phyloP scores from a whole-genome alignment of 257 asterid species.

The Echium plantagineum region DNA sequence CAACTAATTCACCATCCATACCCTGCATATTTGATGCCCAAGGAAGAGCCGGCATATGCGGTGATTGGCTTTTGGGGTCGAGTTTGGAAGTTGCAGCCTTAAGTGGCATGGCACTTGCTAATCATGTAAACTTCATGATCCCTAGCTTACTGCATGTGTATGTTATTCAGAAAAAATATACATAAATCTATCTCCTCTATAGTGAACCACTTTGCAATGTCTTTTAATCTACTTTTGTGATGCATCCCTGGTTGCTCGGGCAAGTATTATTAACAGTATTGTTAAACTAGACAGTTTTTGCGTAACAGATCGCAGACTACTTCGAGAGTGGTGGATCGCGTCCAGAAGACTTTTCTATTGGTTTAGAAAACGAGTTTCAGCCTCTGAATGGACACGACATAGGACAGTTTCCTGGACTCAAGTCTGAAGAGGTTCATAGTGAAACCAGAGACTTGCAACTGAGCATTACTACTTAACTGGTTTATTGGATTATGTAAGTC shows the following conservation, averaged over 20 bases:
- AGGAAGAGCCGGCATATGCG: constrained; percentile 97
- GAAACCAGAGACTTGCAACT: constrained; percentile 34
- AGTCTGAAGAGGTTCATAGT: constrained; percentile 26
- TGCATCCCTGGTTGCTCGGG: not conserved
- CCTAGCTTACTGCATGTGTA: not conserved
- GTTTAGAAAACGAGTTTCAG: constrained; percentile 49
- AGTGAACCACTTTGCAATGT: not conserved
- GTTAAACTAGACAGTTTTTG: not conserved
- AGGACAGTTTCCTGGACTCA: constrained; percentile 88
- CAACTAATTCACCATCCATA: constrained; percentile 66
- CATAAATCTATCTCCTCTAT: not conserved
- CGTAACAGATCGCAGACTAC: constrained; percentile 73
- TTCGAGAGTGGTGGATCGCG: constrained; percentile 52
- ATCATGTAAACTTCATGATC: constrained; percentile 45
- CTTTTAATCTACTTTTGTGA: no score
- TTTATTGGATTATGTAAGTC: not conserved
- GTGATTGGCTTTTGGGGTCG: constrained; percentile 94
- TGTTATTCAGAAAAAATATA: no score
- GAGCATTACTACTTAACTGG: constrained; percentile 19
- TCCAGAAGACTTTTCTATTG: constrained; percentile 78
- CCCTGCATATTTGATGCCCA: constrained; percentile 91
- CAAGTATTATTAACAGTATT: not conserved
- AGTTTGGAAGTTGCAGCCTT: constrained; percentile 86
- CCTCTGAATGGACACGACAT: constrained; percentile 69
- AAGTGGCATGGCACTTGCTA: constrained; percentile 93